Evolutionary conservation across 176 grass and related monocot species (phyloP), one percentile per base, ranked within the genome.

Genomic region (Canna indica): DNA sequence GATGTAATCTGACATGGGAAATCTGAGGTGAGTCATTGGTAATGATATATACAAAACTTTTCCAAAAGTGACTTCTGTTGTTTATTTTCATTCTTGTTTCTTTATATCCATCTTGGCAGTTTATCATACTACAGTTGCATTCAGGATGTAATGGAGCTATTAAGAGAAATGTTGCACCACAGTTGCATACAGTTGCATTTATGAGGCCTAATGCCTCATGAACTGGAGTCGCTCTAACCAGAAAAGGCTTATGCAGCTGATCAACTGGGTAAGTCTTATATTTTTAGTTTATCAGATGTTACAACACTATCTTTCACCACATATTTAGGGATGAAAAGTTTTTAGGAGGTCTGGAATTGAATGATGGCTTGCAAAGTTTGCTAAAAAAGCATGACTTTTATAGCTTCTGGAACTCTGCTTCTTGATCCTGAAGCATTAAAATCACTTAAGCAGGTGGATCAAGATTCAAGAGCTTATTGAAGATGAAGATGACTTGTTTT

Each of bases 81-180:
- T n/a, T n/a, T n/a, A 56, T 39, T 47, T 36, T 12, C 47, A 52
- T 77, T 18, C 60, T 68, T 45, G 10, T 46, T 47, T 1, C 64
- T 64, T 69, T n/a, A n/a, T n/a, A n/a, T n/a, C n/a, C n/a, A n/a
- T n/a, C n/a, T n/a, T n/a, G n/a, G n/a, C 81, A 97, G 94, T 79
- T 72, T 92, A 80, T 83, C 79, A 7, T 86, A 92, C 52, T 83
- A 90, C 46, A 82, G 79, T 75, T 83, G 87, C 25, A 92, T 97
- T 75, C 78, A 75, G 63, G 91, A 77, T 80, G 86, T 85, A 60
- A 77, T 79, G 59, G 84, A 92, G 60, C 86, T 97, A 44, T 70
- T 97, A 53, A 83, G 38, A 34, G 88, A 97, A 52, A 97, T 97
- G 94, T 63, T 92, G 77, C 78, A 81, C 85, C n/a, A n/a, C n/a